These are phyloP conservation scores for Paecilomyces dactylethromorphus DNA, from an alignment of 2,329 filamentous ascomycete species.

Conservation along the genomic window DNA sequence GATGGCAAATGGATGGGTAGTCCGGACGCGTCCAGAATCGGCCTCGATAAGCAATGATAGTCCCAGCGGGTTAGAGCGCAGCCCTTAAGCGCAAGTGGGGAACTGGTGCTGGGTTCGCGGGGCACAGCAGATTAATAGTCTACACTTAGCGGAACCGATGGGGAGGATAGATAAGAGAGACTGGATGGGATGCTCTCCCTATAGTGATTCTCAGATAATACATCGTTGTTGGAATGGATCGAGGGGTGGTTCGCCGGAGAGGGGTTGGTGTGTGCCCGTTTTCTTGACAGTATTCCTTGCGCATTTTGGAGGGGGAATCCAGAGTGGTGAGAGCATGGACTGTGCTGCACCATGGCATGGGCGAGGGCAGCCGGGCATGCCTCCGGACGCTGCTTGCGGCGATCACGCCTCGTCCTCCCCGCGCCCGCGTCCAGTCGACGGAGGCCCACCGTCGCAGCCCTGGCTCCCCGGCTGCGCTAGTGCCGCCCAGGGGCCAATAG, in stretches of 20 bases:
- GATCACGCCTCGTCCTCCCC: background rate
- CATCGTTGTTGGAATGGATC: no score
- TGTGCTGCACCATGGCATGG: background rate
- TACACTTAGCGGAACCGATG: background rate
- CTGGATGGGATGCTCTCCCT: background rate
- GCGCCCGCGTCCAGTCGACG: no score
- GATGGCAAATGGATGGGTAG: background rate
- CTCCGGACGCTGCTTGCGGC: background rate
- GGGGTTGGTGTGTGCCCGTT: no score
- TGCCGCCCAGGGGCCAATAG: background rate
- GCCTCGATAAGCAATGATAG: background rate
- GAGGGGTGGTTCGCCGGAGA: no score
- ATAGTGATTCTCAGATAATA: no score
- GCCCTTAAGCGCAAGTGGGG: background rate
- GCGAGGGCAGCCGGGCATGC: background rate
- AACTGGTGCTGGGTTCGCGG: background rate
- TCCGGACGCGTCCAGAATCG: background rate
- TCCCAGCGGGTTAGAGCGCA: background rate
- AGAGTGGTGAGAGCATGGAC: no score
- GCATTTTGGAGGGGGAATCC: background rate
- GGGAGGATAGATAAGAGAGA: background rate
- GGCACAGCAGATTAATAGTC: background rate
- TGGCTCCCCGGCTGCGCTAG: background rate
- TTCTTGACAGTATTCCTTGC: background rate
- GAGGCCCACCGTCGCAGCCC: background rate